Conservation (phyloP, 2,329 filamentous ascomycete genomes). For the Cytospora mali region DNA sequence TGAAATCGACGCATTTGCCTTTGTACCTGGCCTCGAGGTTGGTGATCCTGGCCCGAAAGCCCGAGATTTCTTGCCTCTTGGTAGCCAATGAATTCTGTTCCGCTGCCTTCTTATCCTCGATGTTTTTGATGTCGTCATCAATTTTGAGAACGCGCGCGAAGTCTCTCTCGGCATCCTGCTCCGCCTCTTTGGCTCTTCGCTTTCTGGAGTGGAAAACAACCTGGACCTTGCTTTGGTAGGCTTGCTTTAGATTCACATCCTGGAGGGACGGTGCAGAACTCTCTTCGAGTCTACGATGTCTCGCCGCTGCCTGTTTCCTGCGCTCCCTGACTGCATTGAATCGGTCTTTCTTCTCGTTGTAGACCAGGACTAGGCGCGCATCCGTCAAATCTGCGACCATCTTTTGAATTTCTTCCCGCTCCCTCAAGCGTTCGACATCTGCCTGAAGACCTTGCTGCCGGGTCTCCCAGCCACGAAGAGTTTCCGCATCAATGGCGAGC, state of each 20-base stretch:
- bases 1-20: constrained; percentile 67
- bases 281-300: constrained; percentile 62
- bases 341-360: constrained; percentile 55
- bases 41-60: constrained; percentile 60
- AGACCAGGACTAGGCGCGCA: constrained; percentile 67
- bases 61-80: constrained; percentile 54
- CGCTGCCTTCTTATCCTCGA: constrained; percentile 54
- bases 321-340: constrained; percentile 56
- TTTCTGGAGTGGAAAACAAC: constrained; percentile 58
- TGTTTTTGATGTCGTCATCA: constrained; percentile 44
- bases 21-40: constrained; percentile 65
- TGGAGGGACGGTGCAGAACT: constrained; percentile 67
- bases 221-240: constrained; percentile 63
- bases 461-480: constrained; percentile 67
- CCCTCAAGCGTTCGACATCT: constrained; percentile 80
- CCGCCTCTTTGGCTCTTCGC: constrained; percentile 54
- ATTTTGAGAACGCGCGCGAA: constrained; percentile 44
- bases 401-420: constrained; percentile 70
- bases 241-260: constrained; percentile 69
- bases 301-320: constrained; percentile 56
- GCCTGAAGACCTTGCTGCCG: constrained; percentile 75
- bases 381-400: constrained; percentile 67
- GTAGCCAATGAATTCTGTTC: constrained; percentile 53
- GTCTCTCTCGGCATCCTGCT: constrained; percentile 52
- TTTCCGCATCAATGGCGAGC: constrained; percentile 61